phyloP scores from a whole-genome alignment of 768 basidiomycete genomes.

The Naganishia onofrii region DNA sequence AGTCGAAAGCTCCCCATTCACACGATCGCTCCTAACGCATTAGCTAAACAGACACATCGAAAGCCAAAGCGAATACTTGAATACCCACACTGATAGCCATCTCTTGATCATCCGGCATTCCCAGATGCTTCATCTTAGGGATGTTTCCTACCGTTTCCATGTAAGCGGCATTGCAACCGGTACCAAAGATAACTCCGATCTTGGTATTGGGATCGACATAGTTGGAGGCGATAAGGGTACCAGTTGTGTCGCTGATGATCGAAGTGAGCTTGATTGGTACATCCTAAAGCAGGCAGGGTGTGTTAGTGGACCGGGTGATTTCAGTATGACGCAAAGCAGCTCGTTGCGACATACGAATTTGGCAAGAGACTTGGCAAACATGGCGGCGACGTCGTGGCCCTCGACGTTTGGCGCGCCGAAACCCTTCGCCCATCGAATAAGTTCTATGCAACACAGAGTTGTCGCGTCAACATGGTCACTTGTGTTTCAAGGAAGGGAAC shows the following conservation, averaged over 20 bases:
- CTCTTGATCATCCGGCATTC: slow-evolving; percentile 60
- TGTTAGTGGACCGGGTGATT: neutral
- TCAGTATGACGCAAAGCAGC: neutral
- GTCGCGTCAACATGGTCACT: slow-evolving; percentile 11
- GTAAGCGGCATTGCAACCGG: slow-evolving; percentile 96
- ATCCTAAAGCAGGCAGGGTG: slow-evolving; percentile 56
- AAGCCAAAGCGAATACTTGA: neutral
- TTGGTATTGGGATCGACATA: slow-evolving; percentile 88
- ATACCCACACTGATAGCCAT: slow-evolving; percentile 97
- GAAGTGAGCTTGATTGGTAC: slow-evolving; percentile 81
- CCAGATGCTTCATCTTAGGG: slow-evolving; percentile 75
- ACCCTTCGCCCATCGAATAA: slow-evolving; percentile 99
- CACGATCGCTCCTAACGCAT: slow-evolving; percentile 29
- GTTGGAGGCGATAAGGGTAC: slow-evolving; percentile 92
- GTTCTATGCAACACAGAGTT: slow-evolving; percentile 50
- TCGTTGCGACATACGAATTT: slow-evolving; percentile 62
- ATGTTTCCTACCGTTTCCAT: slow-evolving; percentile 87
- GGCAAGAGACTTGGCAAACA: slow-evolving; percentile 79
- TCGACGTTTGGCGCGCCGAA: slow-evolving; percentile 92
- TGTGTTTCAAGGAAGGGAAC: no score
- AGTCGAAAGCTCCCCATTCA: slow-evolving; percentile 90
- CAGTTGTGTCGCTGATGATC: slow-evolving; percentile 96
- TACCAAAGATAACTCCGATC: slow-evolving; percentile 95
- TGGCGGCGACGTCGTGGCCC: slow-evolving; percentile 83
- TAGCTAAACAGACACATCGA: neutral